These are phyloP conservation scores for Thermochaetoides thermophila DNA, from an alignment of 495 filamentous ascomycete genomes.

Conservation along the genomic window DNA sequence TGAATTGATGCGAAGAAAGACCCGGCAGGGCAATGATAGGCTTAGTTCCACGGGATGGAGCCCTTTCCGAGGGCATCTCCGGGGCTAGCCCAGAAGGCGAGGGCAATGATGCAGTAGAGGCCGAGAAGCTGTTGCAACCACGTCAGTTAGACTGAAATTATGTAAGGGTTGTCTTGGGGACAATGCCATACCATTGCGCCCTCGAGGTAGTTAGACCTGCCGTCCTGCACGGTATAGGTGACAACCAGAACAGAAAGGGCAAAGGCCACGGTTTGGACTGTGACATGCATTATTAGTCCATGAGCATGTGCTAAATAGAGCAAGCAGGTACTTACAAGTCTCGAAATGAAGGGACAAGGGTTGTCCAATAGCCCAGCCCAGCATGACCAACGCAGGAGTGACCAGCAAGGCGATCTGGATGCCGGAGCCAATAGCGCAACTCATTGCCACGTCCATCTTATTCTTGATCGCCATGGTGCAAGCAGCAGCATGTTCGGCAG, in stretches of 20 bases:
- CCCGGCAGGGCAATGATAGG: not conserved
- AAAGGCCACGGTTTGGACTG: constrained; percentile 87
- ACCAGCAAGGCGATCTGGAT: constrained; percentile 92
- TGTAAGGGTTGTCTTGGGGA: not conserved
- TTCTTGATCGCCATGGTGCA: constrained; percentile 82
- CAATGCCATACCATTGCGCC: constrained; percentile 63
- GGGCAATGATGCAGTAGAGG: constrained; percentile 66
- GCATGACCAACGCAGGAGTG: constrained; percentile 77
- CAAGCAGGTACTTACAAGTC: constrained; percentile 25
- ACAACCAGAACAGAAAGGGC: constrained; percentile 81
- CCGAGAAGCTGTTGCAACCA: constrained; percentile 28
- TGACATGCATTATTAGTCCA: constrained; percentile 6
- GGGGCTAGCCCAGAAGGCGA: constrained; percentile 84
- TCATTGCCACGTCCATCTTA: constrained; percentile 96
- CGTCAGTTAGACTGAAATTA: not conserved
- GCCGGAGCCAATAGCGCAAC: constrained; percentile 82
- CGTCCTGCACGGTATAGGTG: constrained; percentile 84
- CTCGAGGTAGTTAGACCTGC: constrained; percentile 90
- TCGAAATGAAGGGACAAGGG: constrained; percentile 90
- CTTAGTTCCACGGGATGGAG: not conserved
- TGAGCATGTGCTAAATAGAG: too few species aligned
- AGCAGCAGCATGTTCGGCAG: constrained; percentile 92
- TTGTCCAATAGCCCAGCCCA: constrained; percentile 68
- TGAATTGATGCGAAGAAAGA: too few species aligned
- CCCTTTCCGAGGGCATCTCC: constrained; percentile 35